Evolutionary conservation across 2,329 filamentous ascomycete genomes (phyloP), one percentile per base, ranked within the genome.

Genomic region (Fusarium sp.): DNA sequence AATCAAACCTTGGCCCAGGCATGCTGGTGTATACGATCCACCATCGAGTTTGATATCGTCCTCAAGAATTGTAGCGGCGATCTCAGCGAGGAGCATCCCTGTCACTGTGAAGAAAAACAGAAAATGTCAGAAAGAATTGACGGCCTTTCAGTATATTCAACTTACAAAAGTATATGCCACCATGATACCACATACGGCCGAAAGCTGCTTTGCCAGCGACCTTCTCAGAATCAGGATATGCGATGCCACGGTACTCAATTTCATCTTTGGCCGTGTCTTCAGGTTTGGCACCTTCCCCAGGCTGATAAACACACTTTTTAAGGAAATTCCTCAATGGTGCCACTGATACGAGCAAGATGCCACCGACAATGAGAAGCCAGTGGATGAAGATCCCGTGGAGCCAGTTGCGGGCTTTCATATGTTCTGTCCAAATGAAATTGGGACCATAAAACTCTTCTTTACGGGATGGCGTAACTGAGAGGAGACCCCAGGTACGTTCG

Each of bases 11-110:
- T 91, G 89, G 2, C 92, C 92, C 5, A 95, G 81, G 58, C 88
- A 92, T 1, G 92, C 91, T 1, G 92, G 90, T 3, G 93, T 95
- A 68, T 92, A 88, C 27, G 93, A 82, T 5, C 92, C 92, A 20
- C 92, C 92, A 3, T 84, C 84, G 15, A 93, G 81, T 38, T 85
- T 79, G 15, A 88, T 81, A 17, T 90, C 85, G 41, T 92, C 90
- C 63, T 91, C 84, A 18, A 94, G 81, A 35, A 95, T 82, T 1
- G 89, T 89, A 41, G 87, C 81, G 7, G 91, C 92, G 15, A 87
- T 92, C 74, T 93, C 86, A 4, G 87, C 86, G 17, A 93, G 76
- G 32, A 91, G 84, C 20, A 90, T 76, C 1, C 86, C 92, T 7
- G 92, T 94, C 55, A 93, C 89, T 91, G 17, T 40, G 8, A 41